Evolutionary conservation across 2,329 filamentous ascomycete genomes (phyloP).

Genomic region (Herpotrichia juniperi): DNA sequence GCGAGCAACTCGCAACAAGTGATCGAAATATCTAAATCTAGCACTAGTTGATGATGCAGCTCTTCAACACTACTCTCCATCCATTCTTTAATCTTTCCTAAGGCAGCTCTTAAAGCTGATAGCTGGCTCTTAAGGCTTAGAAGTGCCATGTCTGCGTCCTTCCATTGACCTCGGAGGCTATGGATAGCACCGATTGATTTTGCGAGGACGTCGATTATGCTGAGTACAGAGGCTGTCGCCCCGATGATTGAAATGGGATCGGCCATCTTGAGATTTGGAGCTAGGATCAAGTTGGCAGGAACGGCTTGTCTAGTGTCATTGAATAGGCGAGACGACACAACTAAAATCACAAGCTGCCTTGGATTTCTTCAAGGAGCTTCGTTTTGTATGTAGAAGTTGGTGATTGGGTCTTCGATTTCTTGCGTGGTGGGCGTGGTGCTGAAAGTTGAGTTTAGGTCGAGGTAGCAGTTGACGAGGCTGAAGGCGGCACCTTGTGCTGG

Average conservation of each 20-base stretch:
- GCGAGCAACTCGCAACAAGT: slow-evolving; percentile 14
- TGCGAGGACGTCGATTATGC: slow-evolving; percentile 13
- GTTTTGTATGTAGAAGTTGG: too few species aligned
- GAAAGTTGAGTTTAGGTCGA: too few species aligned
- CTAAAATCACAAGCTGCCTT: too few species aligned
- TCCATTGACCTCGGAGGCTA: background rate
- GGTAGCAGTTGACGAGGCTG: too few species aligned
- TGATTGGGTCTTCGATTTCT: too few species aligned
- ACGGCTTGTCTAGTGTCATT: too few species aligned
- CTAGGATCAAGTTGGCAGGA: too few species aligned
- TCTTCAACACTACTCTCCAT: slow-evolving; percentile 10
- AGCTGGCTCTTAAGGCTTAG: slow-evolving; percentile 18
- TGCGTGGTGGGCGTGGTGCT: too few species aligned
- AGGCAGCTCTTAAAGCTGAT: slow-evolving; percentile 16
- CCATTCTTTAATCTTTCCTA: slow-evolving; percentile 21
- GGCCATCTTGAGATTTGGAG: too few species aligned
- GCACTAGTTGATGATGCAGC: slow-evolving; percentile 18
- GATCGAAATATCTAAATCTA: slow-evolving; percentile 21
- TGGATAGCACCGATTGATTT: slow-evolving; percentile 1
- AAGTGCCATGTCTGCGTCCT: slow-evolving; percentile 17
- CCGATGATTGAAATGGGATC: slow-evolving; percentile 13
- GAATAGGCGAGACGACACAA: too few species aligned
- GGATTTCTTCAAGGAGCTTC: too few species aligned
- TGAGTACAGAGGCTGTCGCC: slow-evolving; percentile 8
- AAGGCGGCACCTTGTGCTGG: too few species aligned